phyloP scores from a whole-genome alignment of 2,329 filamentous ascomycete genomes.

The Penicillium oxalicum region DNA sequence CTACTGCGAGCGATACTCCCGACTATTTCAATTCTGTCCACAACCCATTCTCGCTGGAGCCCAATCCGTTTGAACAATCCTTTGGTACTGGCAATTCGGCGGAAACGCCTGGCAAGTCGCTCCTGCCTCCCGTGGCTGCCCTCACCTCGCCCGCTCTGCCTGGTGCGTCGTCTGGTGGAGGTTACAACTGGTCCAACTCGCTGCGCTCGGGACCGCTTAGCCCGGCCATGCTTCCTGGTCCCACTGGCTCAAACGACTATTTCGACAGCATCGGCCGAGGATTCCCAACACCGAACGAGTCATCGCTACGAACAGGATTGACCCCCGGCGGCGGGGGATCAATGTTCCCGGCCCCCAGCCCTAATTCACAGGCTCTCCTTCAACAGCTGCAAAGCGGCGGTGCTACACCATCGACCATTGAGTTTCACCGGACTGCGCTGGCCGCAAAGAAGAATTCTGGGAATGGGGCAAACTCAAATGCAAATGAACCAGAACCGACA shows the following conservation, averaged over 20 bases:
- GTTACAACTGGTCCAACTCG: constrained; percentile 76
- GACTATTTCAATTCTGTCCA: constrained; percentile 64
- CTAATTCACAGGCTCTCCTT: constrained; percentile 77
- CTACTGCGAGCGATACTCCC: constrained; percentile 52
- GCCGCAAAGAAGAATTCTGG: constrained; percentile 59
- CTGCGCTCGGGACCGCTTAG: constrained; percentile 88
- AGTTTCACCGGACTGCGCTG: constrained; percentile 91
- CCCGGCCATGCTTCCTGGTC: constrained; percentile 93
- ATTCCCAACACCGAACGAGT: constrained; percentile 95
- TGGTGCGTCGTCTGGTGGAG: constrained; percentile 63
- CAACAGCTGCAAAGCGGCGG: constrained; percentile 72
- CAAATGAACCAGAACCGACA: constrained; percentile 33
- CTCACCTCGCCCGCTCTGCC: constrained; percentile 86
- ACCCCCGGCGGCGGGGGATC: constrained; percentile 93
- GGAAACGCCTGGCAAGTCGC: constrained; percentile 75
- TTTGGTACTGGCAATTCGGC: constrained; percentile 60
- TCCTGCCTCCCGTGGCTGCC: constrained; percentile 82
- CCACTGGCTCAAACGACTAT: constrained; percentile 68
- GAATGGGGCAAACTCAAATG: constrained; percentile 39
- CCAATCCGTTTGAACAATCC: constrained; percentile 95
- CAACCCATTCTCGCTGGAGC: constrained; percentile 59
- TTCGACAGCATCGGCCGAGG: constrained; percentile 80
- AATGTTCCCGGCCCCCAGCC: constrained; percentile 91
- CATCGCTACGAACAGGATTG: constrained; percentile 79
- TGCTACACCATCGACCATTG: constrained; percentile 81